Evolutionary conservation across 768 basidiomycete species (phyloP).

Genomic region (Podaxis mareebaensis): DNA sequence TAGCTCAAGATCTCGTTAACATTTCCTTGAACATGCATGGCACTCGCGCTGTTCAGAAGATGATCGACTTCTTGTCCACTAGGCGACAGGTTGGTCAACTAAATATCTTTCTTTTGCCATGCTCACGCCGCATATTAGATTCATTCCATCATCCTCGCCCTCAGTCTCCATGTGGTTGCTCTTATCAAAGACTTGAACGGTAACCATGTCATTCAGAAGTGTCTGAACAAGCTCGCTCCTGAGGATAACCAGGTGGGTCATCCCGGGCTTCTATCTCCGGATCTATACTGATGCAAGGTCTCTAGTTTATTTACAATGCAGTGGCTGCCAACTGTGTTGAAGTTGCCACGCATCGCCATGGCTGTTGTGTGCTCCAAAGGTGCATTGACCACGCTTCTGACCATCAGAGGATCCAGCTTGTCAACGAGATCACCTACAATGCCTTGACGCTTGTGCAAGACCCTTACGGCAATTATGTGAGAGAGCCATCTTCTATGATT

Average conservation of each 20-base stretch:
- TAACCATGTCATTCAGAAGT: conserved; percentile 99
- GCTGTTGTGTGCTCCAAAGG: conserved; percentile 96
- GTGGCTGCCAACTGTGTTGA: conserved; percentile 99
- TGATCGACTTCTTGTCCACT: conserved; percentile 98
- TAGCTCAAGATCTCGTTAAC: conserved; percentile 95
- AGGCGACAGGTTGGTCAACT: conserved; percentile 78
- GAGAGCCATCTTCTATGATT: conserved; percentile 24
- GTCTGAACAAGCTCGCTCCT: conserved; percentile 94
- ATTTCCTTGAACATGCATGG: conserved; percentile 99
- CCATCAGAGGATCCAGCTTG: conserved; percentile 91
- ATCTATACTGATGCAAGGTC: not conserved
- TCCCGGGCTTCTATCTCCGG: conserved; percentile 1
- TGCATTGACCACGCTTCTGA: conserved; percentile 99
- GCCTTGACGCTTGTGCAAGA: conserved; percentile 97
- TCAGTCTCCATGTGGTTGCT: conserved; percentile 97
- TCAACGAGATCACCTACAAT: conserved; percentile 98
- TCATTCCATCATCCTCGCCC: conserved; percentile 92
- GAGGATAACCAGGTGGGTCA: conserved; percentile 91
- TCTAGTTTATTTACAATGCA: conserved; percentile 98
- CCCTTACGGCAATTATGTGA: conserved; percentile 89
- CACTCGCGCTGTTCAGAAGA: conserved; percentile 98
- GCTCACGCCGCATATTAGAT: conserved; percentile 66
- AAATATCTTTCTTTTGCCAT: conserved; percentile 26
- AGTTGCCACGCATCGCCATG: conserved; percentile 96
- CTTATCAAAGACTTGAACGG: conserved; percentile 99